Evolutionary conservation across 805 yeast genomes (phyloP).

Genomic region (Wickerhamiella nectarea): DNA sequence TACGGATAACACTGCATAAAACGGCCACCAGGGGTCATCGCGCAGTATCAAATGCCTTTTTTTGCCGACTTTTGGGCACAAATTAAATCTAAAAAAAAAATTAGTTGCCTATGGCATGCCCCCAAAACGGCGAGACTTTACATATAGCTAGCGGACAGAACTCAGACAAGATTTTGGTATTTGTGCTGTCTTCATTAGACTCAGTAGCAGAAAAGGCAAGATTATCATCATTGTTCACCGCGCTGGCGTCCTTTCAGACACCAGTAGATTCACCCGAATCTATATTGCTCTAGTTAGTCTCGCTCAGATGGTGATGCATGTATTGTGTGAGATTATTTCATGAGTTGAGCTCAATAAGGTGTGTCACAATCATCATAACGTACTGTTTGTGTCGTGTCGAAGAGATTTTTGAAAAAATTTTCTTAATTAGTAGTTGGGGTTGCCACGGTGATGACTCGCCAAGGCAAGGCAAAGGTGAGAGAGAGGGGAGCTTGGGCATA

Average conservation of each 20-base stretch:
- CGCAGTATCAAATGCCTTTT: too few relatives aligned
- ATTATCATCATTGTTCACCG: slow-evolving; percentile 18
- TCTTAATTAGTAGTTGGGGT: too few relatives aligned
- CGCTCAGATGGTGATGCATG: slow-evolving; percentile 25
- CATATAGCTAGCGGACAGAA: too few relatives aligned
- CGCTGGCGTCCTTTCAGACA: neutral
- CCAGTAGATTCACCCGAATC: slow-evolving; percentile 7
- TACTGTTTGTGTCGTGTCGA: neutral
- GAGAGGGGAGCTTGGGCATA: too few relatives aligned
- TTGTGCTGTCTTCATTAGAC: slow-evolving; percentile 19
- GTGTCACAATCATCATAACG: slow-evolving; percentile 9
- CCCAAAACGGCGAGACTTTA: too few relatives aligned
- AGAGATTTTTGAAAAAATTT: neutral
- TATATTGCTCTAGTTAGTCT: slow-evolving; percentile 3
- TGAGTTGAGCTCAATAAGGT: slow-evolving; percentile 6
- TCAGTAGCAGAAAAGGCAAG: slow-evolving; percentile 25
- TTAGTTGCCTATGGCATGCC: too few relatives aligned
- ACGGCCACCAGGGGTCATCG: too few relatives aligned
- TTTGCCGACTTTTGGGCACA: too few relatives aligned
- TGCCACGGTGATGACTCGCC: too few relatives aligned
- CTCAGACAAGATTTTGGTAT: slow-evolving; percentile 22
- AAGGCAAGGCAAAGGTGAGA: too few relatives aligned
- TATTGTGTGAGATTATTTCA: slow-evolving; percentile 9
- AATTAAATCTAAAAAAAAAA: too few relatives aligned
- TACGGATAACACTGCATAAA: neutral